Evolutionary conservation across 1,284 basidiomycete genomes (phyloP), one percentile per base, ranked within the genome.

Genomic region (Microbotryum lychnidis-dioicae): DNA sequence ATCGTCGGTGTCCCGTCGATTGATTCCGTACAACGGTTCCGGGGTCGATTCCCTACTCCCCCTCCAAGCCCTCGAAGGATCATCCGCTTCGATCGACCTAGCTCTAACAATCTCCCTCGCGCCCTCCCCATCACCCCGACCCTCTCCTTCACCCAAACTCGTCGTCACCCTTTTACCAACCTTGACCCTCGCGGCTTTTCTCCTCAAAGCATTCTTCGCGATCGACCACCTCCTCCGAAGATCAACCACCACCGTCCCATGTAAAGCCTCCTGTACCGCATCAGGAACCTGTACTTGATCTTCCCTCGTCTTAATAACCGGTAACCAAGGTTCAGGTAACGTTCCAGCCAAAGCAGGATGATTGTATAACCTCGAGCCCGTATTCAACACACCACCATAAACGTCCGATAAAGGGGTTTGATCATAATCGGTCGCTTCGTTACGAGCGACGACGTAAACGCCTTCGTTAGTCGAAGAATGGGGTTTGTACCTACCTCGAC

Each of bases 331-430:
- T 64, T 86, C 83, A 0, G 91, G 92, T 0, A 96, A 81, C 3
- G 87, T 82, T 0, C 91, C 91, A 16, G 86, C 89, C 21, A 96
- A 79, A 0, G 91, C 92, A 1, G 91, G 91, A 70, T 96, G 91
- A 0, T 87, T 91, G 69, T 94, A 96, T 57, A 91, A 83, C 72
- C 89, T 88, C 18, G 65, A 56, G 4, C 88, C 89, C 14, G 89
- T 91, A 70, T 93, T 93, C 7, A 96, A 79, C 10, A 94, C 89
- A 0, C 91, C 91, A 53, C 80, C 82, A 73, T 91, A 94, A 83
- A 89, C 92, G 71, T 89, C 89, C 14, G 87, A 85, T 89, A 96
- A 91, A 0, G 92, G 91, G 0, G 91, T 91, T 75, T 96, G 92
- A 0, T 88, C 91, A 85, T 90, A 96, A 77, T 96, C 90, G 16